These are phyloP conservation scores for Spizellomyces punctatus DNA, from an alignment of 192 early-diverging fungal genomes.

Conservation along the genomic window DNA sequence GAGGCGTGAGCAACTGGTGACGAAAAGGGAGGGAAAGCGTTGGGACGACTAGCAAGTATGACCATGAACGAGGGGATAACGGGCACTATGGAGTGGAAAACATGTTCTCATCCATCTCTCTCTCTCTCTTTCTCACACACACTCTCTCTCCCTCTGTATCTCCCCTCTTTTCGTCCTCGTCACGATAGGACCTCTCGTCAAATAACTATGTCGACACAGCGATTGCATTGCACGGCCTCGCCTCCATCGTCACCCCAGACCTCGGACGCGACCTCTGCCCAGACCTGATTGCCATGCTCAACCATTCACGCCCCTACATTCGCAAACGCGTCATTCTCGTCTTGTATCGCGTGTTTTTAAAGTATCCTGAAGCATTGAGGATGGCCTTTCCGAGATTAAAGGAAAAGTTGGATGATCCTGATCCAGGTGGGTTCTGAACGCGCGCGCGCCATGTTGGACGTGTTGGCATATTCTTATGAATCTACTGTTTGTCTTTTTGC, in stretches of 20 bases:
- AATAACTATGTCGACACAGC: conserved; percentile 80
- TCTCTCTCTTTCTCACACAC: too few relatives aligned
- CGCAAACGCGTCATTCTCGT: conserved; percentile 89
- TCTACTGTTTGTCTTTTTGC: background rate
- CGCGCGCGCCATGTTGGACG: background rate
- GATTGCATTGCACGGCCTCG: conserved; percentile 88
- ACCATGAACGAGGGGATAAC: too few relatives aligned
- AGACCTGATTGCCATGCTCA: conserved; percentile 84
- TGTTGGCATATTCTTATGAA: conserved; percentile 8
- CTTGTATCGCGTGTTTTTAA: conserved; percentile 85
- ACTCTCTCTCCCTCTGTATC: background rate
- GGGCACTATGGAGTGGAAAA: too few relatives aligned
- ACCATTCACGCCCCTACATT: conserved; percentile 91
- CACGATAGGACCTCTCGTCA: conserved; percentile 78
- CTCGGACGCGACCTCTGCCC: conserved; percentile 85
- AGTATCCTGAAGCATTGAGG: conserved; percentile 83
- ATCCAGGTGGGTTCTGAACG: conserved; percentile 85
- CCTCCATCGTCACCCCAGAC: conserved; percentile 89
- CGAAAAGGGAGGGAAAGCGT: too few relatives aligned
- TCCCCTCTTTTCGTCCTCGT: background rate
- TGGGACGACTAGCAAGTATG: too few relatives aligned
- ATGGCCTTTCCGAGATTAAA: conserved; percentile 78
- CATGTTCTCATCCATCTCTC: too few relatives aligned
- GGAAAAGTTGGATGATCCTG: conserved; percentile 87
- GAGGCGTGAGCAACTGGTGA: too few relatives aligned